A percentile compares a stretch with the other conserved stretches of the same genome.
Conservation (phyloP, 2,329 filamentous ascomycete genomes). For the Aspergillus caelatus region DNA sequence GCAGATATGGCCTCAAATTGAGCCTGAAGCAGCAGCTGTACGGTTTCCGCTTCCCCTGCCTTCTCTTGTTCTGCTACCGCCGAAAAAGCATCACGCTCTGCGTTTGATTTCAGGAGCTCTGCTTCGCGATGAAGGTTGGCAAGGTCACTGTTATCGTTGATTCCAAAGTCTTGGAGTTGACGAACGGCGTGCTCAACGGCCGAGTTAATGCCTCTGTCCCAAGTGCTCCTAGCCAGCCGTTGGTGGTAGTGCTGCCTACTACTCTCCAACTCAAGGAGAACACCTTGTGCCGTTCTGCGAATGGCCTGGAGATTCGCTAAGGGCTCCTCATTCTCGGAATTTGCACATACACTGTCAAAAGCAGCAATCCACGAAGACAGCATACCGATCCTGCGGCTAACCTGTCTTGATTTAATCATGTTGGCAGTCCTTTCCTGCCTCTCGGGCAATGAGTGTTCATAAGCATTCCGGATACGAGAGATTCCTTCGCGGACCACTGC, state of each 20-base stretch:
- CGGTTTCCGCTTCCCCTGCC: slow-evolving; percentile 71
- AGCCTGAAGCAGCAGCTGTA: slow-evolving; percentile 82
- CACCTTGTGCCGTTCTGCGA: slow-evolving; percentile 85
- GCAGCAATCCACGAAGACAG: slow-evolving; percentile 92
- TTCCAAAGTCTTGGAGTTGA: slow-evolving; percentile 73
- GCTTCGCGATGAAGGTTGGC: slow-evolving; percentile 77
- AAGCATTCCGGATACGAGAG: slow-evolving; percentile 76
- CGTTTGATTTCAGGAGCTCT: slow-evolving; percentile 80
- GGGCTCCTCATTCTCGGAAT: slow-evolving; percentile 66
- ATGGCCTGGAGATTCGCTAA: slow-evolving; percentile 72
- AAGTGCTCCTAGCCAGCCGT: slow-evolving; percentile 75
- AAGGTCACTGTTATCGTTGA: slow-evolving; percentile 67
- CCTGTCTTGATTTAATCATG: slow-evolving; percentile 79
- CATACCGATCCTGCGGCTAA: slow-evolving; percentile 81
- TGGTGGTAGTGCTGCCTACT: slow-evolving; percentile 91
- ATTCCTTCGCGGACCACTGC: slow-evolving; percentile 75
- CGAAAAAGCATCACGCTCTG: slow-evolving; percentile 75
- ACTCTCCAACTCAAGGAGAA: slow-evolving; percentile 83
- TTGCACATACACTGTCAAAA: slow-evolving; percentile 81
- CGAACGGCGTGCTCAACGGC: slow-evolving; percentile 82
- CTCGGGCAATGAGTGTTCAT: slow-evolving; percentile 76
- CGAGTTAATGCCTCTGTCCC: slow-evolving; percentile 85
- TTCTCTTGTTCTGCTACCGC: slow-evolving; percentile 84
- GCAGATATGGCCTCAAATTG: slow-evolving; percentile 91
- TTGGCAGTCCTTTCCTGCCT: slow-evolving; percentile 75